Percentiles rank a stretch among this genome's conserved stretches.
Conservation (phyloP, 192 early-diverging fungal species). For the Podila verticillata region DNA sequence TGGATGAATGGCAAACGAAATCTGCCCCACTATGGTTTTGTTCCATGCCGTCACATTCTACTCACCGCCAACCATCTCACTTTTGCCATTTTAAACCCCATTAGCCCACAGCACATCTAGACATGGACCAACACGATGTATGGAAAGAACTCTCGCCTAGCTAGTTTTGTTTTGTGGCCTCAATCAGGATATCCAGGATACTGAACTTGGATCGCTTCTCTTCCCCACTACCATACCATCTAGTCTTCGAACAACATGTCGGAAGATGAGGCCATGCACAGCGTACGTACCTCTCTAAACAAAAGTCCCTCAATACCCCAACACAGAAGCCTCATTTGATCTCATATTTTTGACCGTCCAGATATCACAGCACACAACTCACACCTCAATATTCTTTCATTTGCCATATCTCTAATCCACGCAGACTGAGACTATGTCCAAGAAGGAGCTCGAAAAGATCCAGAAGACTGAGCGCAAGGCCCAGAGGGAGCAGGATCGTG, state of each 20-base stretch:
- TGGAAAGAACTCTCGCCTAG: background rate
- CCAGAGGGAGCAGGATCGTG: slow-evolving; percentile 44
- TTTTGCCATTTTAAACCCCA: background rate
- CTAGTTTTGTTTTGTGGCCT: background rate
- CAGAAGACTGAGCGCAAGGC: slow-evolving; percentile 43
- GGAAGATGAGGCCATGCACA: slow-evolving; percentile 45
- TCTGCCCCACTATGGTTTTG: background rate
- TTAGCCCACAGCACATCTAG: background rate
- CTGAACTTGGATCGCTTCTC: background rate
- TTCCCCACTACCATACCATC: background rate
- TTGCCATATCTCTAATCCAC: too few species aligned
- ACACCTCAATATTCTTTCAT: too few species aligned
- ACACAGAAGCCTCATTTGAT: background rate
- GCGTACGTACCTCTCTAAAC: slow-evolving; percentile 14
- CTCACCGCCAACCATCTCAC: background rate
- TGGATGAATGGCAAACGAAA: too few species aligned
- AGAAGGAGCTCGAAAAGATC: slow-evolving; percentile 34
- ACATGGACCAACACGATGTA: slow-evolving; percentile 2
- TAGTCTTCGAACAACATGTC: slow-evolving; percentile 20
- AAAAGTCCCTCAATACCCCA: too few species aligned
- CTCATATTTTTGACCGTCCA: background rate
- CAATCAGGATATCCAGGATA: background rate
- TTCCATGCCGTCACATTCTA: background rate
- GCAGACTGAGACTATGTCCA: slow-evolving; percentile 9
- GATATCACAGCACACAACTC: background rate